Base-by-base conservation (phyloP, 345 rosid genomes). In the Litchi chinensis region DNA sequence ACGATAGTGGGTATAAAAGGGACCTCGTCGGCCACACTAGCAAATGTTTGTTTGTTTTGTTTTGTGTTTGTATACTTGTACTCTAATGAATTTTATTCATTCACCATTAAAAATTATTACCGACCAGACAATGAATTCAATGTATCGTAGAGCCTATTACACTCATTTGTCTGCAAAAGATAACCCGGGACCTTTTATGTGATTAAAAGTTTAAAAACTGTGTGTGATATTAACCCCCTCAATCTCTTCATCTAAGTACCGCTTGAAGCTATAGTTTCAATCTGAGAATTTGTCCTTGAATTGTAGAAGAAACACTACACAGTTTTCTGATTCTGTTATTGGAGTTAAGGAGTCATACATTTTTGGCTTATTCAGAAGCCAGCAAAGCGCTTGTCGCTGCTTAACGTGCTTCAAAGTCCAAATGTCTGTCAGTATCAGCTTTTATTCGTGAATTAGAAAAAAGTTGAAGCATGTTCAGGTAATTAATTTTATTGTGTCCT, bases 1-100 rank as follows among this genome's bases (percentile, higher is more conserved):
- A 37, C 41, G 32, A 66, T 24, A 75, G 75, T 84, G 80, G 78
- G 70, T n/a, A 56, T 16, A 71, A 46, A 50, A 15, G 48, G 22
- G 16, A 57, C 75, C 65, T 44, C 68, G 46, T 13, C 15, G 8
- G 15, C 18, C 44, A 65, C 7, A 18, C 40, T 79, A 26, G n/a
- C 59, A 3, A 1, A 7, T 65, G 16, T 9, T 15, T 48, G 26
- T 46, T 50, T 75, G 22, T 11, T 24, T 63, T 64, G 77, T 63
- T 60, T 74, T 22, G 57, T 46, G 26, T 28, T 46, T 28, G 10
- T 75, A 1, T 46, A 0, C 8, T 64, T 46, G 70, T 75, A 28
- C 13, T 19, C 62, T 64, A 16, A 2, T 28, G 26, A 19, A 0
- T 54, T 37, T 9, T 18, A 54, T 56, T 19, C 66, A 2, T 22